Conservation (phyloP, 2,329 filamentous ascomycete species). For the Zopfia rhizophila region DNA sequence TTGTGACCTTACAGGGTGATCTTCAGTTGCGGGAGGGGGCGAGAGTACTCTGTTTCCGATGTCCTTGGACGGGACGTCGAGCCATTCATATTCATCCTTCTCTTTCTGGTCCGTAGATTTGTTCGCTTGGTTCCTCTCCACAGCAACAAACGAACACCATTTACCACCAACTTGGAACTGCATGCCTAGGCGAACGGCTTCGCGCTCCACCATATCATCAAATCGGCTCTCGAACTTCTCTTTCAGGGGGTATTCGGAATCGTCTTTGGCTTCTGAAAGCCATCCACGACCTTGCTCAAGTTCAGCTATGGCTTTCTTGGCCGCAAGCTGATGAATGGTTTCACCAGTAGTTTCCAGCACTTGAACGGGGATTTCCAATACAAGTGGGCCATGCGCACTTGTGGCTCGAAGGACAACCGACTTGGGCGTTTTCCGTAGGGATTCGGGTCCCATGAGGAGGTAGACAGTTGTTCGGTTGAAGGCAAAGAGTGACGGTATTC, state of each 20-base stretch:
- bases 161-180: constrained; percentile 74
- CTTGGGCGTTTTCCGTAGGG: constrained; percentile 59
- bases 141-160: constrained; percentile 78
- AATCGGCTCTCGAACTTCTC: constrained; percentile 61
- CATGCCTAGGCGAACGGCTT: constrained; percentile 73
- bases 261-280: constrained; percentile 56
- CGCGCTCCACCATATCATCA: constrained; percentile 69
- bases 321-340: constrained; percentile 76
- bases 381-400: constrained; percentile 67
- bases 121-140: constrained; percentile 57
- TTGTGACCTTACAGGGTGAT: too few species aligned
- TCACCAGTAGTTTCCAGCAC: constrained; percentile 57
- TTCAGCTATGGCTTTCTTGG: constrained; percentile 73
- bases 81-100: constrained; percentile 32
- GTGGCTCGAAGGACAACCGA: constrained; percentile 69
- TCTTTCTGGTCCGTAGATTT: constrained; percentile 16
- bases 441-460: constrained; percentile 68
- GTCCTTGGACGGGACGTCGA: constrained; percentile 35
- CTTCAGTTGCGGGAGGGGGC: too few species aligned
- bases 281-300: constrained; percentile 77
- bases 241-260: constrained; percentile 48
- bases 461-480: constrained; percentile 74
- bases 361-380: constrained; percentile 72
- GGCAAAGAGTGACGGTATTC: constrained; percentile 72
- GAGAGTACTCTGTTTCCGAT: too few species aligned